Evolutionary conservation across 169 alveolate genomes (phyloP).

Genomic region (Ichthyophthirius multifiliis): DNA sequence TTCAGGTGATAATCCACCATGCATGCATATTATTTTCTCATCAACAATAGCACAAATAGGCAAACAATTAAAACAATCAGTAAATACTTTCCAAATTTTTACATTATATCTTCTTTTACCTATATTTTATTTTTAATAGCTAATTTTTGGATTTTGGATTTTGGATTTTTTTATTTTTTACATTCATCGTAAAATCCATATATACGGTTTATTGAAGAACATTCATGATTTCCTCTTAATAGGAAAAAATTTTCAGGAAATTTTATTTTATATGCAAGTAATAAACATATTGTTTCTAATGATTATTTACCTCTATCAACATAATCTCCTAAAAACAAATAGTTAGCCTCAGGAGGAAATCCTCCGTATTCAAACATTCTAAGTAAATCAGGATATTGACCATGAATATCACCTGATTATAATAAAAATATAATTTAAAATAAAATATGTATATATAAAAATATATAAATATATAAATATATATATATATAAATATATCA

Average conservation of each 20-base stretch:
- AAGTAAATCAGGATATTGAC: conserved; percentile 75
- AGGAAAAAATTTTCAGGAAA: conserved; percentile 75
- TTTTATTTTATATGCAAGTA: conserved; percentile 77
- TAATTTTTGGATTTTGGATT: too few relatives aligned
- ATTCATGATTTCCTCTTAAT: conserved; percentile 85
- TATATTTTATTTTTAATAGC: neutral
- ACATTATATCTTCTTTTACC: conserved; percentile 66
- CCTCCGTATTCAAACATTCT: conserved; percentile 85
- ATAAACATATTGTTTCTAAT: conserved; percentile 69
- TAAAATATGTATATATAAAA: too few relatives aligned
- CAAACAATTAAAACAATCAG: conserved; percentile 76
- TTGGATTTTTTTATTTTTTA: too few relatives aligned
- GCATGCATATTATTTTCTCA: conserved; percentile 75
- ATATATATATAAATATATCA: too few relatives aligned
- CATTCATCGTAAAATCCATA: conserved; percentile 86
- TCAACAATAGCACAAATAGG: conserved; percentile 80
- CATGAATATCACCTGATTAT: conserved; percentile 85
- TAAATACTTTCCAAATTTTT: conserved; percentile 77
- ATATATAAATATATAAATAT: too few relatives aligned
- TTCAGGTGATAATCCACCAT: conserved; percentile 79
- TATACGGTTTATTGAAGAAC: conserved; percentile 76
- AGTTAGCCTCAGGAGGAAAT: conserved; percentile 98
- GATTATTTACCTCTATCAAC: conserved; percentile 85
- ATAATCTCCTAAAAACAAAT: conserved; percentile 94
- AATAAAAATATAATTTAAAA: too few relatives aligned